Evolutionary conservation across 495 filamentous ascomycete genomes (phyloP).

Genomic region (Tetracladium marchalianum): DNA sequence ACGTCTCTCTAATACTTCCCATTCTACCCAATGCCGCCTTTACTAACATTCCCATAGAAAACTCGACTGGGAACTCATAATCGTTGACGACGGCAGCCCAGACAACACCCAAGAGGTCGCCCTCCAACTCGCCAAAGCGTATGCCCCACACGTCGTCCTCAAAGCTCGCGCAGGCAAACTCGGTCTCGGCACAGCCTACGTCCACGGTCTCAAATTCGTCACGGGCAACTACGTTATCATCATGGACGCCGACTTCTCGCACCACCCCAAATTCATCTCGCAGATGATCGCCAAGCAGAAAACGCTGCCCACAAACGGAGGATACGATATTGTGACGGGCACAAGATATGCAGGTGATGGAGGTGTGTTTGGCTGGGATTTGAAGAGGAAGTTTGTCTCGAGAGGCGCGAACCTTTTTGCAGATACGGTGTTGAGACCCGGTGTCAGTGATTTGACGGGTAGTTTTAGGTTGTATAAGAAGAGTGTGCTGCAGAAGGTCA

Average conservation of each 20-base stretch:
- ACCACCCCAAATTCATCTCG: constrained; percentile 95
- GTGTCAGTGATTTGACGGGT: constrained; percentile 94
- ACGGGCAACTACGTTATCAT: constrained; percentile 95
- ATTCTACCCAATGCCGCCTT: background rate
- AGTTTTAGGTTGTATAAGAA: constrained; percentile 93
- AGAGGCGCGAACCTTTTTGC: constrained; percentile 91
- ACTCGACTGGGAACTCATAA: constrained; percentile 84
- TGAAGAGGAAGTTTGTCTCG: constrained; percentile 88
- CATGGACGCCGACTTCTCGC: constrained; percentile 99
- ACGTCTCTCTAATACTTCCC: constrained; percentile 11
- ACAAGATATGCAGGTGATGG: constrained; percentile 86
- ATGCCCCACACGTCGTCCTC: constrained; percentile 67
- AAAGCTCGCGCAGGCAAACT: constrained; percentile 87
- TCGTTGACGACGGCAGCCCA: constrained; percentile 95
- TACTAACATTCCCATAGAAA: background rate
- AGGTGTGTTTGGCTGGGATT: constrained; percentile 93
- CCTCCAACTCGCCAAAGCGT: constrained; percentile 77
- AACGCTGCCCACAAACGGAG: constrained; percentile 31
- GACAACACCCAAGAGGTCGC: constrained; percentile 90
- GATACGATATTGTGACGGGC: constrained; percentile 93
- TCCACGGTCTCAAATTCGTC: constrained; percentile 80
- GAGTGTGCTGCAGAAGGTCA: constrained; percentile 78
- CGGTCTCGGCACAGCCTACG: constrained; percentile 92
- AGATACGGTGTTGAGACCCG: constrained; percentile 83
- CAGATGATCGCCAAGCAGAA: constrained; percentile 63